Conservation (phyloP, 345 rosid genomes). For the Streptanthus diversifolius region DNA sequence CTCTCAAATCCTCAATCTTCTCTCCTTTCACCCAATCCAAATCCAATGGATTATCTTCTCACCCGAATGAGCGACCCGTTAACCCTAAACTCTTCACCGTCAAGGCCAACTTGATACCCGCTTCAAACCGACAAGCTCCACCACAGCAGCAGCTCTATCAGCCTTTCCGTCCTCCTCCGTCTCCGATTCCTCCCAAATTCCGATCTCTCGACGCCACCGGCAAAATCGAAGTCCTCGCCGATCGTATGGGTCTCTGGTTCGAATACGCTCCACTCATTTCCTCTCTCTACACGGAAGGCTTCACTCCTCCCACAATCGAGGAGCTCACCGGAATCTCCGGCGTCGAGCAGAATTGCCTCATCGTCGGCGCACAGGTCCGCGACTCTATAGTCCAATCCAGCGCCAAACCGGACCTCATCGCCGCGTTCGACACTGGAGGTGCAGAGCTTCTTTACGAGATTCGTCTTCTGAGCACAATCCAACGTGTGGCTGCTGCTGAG, state of each 20-base stretch:
- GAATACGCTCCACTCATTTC: slow-evolving; percentile 87
- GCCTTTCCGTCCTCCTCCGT: slow-evolving; percentile 87
- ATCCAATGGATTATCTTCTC: slow-evolving; percentile 15
- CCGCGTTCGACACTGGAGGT: slow-evolving; percentile 63
- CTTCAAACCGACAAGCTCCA: slow-evolving; percentile 33
- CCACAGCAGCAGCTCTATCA: slow-evolving; percentile 53
- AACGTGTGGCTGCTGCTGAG: slow-evolving; percentile 60
- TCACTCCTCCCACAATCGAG: slow-evolving; percentile 63
- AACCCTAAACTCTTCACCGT: slow-evolving; percentile 21
- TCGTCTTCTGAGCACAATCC: slow-evolving; percentile 51
- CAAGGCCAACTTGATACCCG: slow-evolving; percentile 39
- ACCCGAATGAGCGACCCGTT: neutral
- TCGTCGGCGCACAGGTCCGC: slow-evolving; percentile 78
- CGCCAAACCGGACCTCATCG: slow-evolving; percentile 50
- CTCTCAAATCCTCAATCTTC: slow-evolving; percentile 25
- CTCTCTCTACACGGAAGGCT: slow-evolving; percentile 71
- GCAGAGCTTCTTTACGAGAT: slow-evolving; percentile 80
- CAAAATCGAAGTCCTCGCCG: slow-evolving; percentile 68
- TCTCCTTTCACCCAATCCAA: slow-evolving; percentile 1
- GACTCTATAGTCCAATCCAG: slow-evolving; percentile 56
- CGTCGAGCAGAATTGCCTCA: slow-evolving; percentile 74
- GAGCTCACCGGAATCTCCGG: slow-evolving; percentile 76
- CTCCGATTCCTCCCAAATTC: slow-evolving; percentile 69
- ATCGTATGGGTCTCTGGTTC: slow-evolving; percentile 79
- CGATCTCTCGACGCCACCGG: slow-evolving; percentile 57